Evolutionary conservation across 768 basidiomycete species (phyloP).

Genomic region (Mrakia blollopis): DNA sequence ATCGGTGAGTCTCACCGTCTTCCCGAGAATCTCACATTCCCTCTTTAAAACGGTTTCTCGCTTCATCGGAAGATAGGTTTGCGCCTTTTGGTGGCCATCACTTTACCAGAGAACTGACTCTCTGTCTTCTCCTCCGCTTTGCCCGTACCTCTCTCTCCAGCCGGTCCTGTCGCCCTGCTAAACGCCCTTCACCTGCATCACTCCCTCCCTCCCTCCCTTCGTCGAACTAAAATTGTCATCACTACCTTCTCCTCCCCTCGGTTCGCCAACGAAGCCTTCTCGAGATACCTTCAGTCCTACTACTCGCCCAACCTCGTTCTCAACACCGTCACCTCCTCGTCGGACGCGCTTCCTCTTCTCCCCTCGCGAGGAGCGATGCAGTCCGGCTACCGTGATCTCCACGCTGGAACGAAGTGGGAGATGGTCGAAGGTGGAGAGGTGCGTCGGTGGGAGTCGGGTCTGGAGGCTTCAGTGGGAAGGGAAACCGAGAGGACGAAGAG

Average conservation of each 20-base stretch:
- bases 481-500: not conserved
- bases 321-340: not conserved
- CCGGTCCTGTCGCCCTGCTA: constrained; percentile 10
- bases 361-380: not conserved
- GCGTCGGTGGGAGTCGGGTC: not conserved
- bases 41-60: no score
- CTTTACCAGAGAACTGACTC: not conserved
- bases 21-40: not conserved
- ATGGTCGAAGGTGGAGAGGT: not conserved
- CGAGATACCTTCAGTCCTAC: not conserved
- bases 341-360: not conserved
- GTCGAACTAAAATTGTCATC: not conserved
- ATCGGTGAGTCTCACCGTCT: not conserved
- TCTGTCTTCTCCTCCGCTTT: not conserved
- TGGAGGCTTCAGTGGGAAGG: not conserved
- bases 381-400: not conserved
- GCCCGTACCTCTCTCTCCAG: not conserved
- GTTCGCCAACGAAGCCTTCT: not conserved
- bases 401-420: not conserved
- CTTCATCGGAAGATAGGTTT: not conserved
- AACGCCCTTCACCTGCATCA: not conserved
- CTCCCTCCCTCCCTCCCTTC: not conserved
- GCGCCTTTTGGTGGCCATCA: no score
- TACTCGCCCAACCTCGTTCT: not conserved
- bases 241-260: constrained; percentile 4